Evolutionary conservation across 345 rosid genomes (phyloP).

Genomic region (Boechera retrofracta): DNA sequence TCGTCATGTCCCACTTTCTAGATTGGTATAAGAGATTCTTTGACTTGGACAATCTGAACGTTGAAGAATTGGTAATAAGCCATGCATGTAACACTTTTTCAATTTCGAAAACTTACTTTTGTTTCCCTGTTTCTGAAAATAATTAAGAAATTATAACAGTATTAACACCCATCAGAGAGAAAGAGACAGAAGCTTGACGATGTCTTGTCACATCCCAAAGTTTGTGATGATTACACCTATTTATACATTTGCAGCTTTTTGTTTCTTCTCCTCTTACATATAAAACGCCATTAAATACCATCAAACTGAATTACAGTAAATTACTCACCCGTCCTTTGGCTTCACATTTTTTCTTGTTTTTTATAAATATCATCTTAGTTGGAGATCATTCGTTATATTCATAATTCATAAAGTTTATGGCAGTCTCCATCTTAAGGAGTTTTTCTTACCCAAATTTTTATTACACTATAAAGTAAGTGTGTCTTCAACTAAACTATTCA

Average conservation of each 20-base stretch:
- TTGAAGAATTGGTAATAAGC: slow-evolving; percentile 20
- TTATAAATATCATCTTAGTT: too few relatives aligned
- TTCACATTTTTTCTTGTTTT: neutral
- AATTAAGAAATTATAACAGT: slow-evolving; percentile 15
- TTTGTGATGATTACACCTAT: slow-evolving; percentile 59
- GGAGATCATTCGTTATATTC: too few relatives aligned
- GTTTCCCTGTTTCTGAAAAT: slow-evolving; percentile 6
- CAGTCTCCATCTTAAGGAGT: too few relatives aligned
- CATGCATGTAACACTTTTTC: slow-evolving; percentile 30
- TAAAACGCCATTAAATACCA: slow-evolving; percentile 27
- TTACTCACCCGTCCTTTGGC: slow-evolving; percentile 7
- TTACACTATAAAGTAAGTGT: neutral
- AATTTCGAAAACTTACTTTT: slow-evolving; percentile 12
- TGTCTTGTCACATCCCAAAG: slow-evolving; percentile 64
- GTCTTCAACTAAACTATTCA: neutral
- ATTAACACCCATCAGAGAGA: slow-evolving; percentile 33
- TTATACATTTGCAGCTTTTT: slow-evolving; percentile 39
- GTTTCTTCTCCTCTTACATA: slow-evolving; percentile 34
- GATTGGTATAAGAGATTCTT: slow-evolving; percentile 45
- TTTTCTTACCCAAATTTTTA: neutral
- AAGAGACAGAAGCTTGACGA: slow-evolving; percentile 47
- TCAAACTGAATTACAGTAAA: slow-evolving; percentile 22
- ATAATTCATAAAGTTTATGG: too few relatives aligned
- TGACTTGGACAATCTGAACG: slow-evolving; percentile 38
- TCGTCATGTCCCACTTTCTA: slow-evolving; percentile 45